Base-by-base conservation (phyloP, 805 yeast genomes). In the Starmerella scarabaei region DNA sequence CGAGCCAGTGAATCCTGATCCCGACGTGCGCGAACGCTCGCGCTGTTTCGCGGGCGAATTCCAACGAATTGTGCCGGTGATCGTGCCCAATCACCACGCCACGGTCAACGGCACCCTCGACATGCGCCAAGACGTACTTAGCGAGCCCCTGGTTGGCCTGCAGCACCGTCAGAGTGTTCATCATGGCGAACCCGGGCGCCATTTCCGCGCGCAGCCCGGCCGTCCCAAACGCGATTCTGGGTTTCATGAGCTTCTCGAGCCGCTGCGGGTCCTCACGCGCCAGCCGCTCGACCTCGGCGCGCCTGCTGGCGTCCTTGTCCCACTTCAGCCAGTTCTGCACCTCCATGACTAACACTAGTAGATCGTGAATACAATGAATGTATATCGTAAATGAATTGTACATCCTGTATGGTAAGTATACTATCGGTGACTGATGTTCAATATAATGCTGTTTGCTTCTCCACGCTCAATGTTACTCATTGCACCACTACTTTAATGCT, bases 121-220 rank as follows among this genome's bases (percentile, higher is more conserved):
- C 57, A 39, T 44, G 53, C 18, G 38, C 52, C 31, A 51, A 53
- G 3, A 55, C 53, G 37, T 63, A 65, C 43, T 37, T 49, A 1
- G 63, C 65, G 14, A 62, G 54, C 11, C 66, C 67, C 42, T 58
- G 60, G 11, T 95, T 75, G 0, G 97, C 86, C 62, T 88, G 97
- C 33, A 83, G 54, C 1, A 88, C 80, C 0, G 95, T 84, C 15
- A 88, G 77, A 46, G 78, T 79, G 58, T 91, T 88, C 88, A 91
- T 80, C 50, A 85, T 72, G 38, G 74, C 71, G 55, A 81, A 85
- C 0, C 98, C 97, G 0, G 95, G 84, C 45, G 77, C 86, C 95
- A 91, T 85, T 18, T 68, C 63, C 2, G 93, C 73, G 21, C 98
- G 66, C 35, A 91, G 69, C 0, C 96, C 97, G 2, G 97, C 95